Conservation (phyloP, 768 basidiomycete species). For the Terana coerulea region DNA sequence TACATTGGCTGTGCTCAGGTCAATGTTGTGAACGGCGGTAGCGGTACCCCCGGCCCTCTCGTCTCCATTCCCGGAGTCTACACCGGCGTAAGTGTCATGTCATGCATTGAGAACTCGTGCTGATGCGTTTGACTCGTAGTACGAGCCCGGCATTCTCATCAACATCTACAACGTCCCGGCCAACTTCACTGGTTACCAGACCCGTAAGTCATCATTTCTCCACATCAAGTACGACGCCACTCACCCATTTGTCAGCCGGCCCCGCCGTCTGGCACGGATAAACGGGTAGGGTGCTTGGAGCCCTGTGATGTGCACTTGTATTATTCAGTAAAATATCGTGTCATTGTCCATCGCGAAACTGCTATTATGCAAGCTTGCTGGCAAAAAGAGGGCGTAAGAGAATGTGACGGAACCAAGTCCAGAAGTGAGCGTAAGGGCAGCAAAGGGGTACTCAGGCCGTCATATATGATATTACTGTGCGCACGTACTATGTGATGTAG, state of each 20-base stretch:
- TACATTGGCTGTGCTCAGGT: conserved; percentile 33
- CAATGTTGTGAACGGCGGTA: conserved; percentile 30
- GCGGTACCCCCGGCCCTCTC: conserved; percentile 29
- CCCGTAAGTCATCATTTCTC: conserved; percentile 13
- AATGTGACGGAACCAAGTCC: not conserved
- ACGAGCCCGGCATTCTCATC: conserved; percentile 29
- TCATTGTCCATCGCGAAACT: not conserved
- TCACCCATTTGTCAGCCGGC: conserved; percentile 14
- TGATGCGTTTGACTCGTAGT: not conserved
- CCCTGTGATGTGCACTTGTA: not conserved
- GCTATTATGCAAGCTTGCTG: not conserved
- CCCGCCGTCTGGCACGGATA: conserved; percentile 25
- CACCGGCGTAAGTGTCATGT: conserved; percentile 21
- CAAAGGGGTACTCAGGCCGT: not conserved
- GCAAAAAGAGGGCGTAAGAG: not conserved
- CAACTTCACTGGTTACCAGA: conserved; percentile 22
- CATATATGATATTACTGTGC: not conserved
- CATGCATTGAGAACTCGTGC: not conserved
- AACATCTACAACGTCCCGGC: conserved; percentile 28
- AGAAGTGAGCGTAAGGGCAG: too few relatives aligned
- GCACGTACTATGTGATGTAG: not conserved
- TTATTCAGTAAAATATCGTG: not conserved
- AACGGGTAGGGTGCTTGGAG: not conserved
- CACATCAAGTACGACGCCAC: not conserved
- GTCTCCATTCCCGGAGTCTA: conserved; percentile 33